Evolutionary conservation across 176 grass and related monocot species (phyloP), one percentile per base, ranked within the genome.

Genomic region (Raddia distichophylla): DNA sequence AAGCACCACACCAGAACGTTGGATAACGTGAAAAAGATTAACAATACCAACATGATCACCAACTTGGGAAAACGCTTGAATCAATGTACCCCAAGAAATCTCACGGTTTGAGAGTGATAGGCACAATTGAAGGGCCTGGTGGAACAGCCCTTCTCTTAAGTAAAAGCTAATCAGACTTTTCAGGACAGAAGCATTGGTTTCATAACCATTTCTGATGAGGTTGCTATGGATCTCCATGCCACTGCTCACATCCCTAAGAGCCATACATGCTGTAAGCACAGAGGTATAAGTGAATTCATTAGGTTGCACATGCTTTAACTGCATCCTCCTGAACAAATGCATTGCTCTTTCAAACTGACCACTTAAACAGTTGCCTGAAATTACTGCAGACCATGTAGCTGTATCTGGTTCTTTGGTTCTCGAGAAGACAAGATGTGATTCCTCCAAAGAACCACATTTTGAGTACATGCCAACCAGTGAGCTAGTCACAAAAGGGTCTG

Each of bases 211-310:
- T 86, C 86, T 85, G 32, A 91, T 86, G 60, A 54, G 58, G 53
- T 83, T 85, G 55, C 85, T 74, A 49, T 94, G 88, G 60, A 94
- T 88, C 80, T 91, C 69, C 81, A 40, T 86, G 60, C 74, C 79
- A 71, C 82, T 65, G 40, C 15, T 19, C 32, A 80, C 64, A 86
- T 86, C 82, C 65, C 85, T 74, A 35, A 83, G 71, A 80, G 88
- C 84, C 48, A 86, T 83, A 5, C 88, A 91, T 18, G 91, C 88
- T 33, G 67, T 45, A 75, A 94, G 88, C 44, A 37, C n/a, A 53
- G 82, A 72, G 6, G 91, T 91, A 67, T 91, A 91, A 57, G 86
- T 91, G 83, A 90, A 94, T 62, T 94, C 91, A 11, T 94, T 94
- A 67, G 85, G 81, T 33, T 64, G 65, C 42, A 91, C 74, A 62